These are phyloP conservation scores for Harrya chromipes DNA, from an alignment of 768 basidiomycete genomes.

Conservation along the genomic window DNA sequence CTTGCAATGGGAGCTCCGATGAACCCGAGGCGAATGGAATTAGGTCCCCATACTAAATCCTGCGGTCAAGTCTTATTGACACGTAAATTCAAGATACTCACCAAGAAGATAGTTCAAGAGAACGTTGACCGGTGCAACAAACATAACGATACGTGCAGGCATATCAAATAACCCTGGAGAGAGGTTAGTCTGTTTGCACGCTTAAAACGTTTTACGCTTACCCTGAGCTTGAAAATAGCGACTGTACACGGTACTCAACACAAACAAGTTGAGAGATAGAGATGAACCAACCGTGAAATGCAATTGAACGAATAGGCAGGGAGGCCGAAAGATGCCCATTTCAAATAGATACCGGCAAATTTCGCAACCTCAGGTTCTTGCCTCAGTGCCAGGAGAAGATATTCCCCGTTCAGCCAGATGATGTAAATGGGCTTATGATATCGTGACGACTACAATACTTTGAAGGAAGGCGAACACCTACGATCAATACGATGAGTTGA, in stretches of 20 bases:
- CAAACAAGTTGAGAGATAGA: conserved; percentile 37
- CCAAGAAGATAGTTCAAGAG: conserved; percentile 81
- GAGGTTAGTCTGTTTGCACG: not conserved
- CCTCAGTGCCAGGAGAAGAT: conserved; percentile 62
- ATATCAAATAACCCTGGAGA: conserved; percentile 75
- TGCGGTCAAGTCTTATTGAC: conserved; percentile 41
- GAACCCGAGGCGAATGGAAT: conserved; percentile 78
- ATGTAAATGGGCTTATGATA: conserved; percentile 47
- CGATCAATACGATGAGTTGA: conserved; percentile 43
- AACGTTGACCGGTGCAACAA: conserved; percentile 83
- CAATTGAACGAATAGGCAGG: conserved; percentile 65
- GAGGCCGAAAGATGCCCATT: conserved; percentile 71
- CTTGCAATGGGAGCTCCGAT: conserved; percentile 91
- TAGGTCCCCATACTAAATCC: conserved; percentile 85
- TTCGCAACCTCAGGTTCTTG: conserved; percentile 83
- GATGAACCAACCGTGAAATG: conserved; percentile 39
- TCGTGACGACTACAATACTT: not conserved
- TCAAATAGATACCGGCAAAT: conserved; percentile 71
- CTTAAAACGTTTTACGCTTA: conserved; percentile 36
- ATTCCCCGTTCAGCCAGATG: conserved; percentile 86
- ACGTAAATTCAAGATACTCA: conserved; percentile 24
- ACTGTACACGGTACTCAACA: conserved; percentile 40
- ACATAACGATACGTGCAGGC: conserved; percentile 78
- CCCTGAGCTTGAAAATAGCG: conserved; percentile 75
- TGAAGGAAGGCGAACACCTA: conserved; percentile 32